These are phyloP conservation scores for Smallanthus sonchifolius DNA, from an alignment of 129 eudicot species.

Conservation along the genomic window DNA sequence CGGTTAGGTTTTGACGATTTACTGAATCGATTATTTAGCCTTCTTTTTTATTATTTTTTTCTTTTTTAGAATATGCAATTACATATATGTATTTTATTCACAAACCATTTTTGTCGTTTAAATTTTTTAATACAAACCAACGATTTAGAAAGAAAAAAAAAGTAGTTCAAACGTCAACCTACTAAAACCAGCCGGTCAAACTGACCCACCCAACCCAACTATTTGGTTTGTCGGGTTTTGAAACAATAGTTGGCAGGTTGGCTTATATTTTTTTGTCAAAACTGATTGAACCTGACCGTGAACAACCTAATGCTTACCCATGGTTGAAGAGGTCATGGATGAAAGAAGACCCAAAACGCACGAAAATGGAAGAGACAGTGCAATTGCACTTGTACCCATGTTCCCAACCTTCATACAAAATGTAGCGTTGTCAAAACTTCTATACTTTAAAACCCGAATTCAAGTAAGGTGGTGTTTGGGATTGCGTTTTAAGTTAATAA, in stretches of 20 bases:
- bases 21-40: background rate
- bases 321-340: conserved; percentile 82
- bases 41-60: too few species aligned
- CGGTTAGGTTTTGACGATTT: background rate
- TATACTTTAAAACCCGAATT: background rate
- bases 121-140: too few species aligned
- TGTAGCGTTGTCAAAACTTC: background rate
- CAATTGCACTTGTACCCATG: conserved; percentile 80
- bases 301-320: conserved; percentile 51
- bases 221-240: background rate
- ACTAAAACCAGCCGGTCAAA: background rate
- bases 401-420: conserved; percentile 53
- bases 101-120: too few species aligned
- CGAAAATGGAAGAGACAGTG: conserved; percentile 89
- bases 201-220: background rate
- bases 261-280: background rate
- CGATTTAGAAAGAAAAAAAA: too few species aligned
- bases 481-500: background rate
- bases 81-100: too few species aligned
- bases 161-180: background rate
- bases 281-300: background rate
- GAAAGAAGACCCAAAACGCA: conserved; percentile 80
- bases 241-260: background rate
- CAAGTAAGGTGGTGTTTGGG: background rate
- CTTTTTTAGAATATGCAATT: too few species aligned